These are phyloP conservation scores for Albizia julibrissin DNA, from an alignment of 306 rosid species.

Conservation along the genomic window DNA sequence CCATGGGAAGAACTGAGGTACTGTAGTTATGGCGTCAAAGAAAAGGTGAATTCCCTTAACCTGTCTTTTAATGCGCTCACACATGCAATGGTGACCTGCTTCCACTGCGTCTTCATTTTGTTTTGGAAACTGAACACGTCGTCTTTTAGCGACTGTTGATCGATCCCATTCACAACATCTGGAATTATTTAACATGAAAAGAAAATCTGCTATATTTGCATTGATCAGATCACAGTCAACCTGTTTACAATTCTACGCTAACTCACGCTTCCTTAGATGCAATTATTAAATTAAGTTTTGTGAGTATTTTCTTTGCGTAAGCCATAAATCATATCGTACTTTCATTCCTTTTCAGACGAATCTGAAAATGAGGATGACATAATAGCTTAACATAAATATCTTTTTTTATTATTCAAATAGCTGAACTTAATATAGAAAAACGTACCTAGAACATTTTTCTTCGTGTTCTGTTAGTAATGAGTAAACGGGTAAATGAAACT, in stretches of 20 bases:
- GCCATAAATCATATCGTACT: neutral
- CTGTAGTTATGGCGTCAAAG: constrained; percentile 31
- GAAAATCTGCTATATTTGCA: constrained; percentile 21
- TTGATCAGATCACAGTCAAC: neutral
- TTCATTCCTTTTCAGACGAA: neutral
- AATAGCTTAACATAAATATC: too few relatives aligned
- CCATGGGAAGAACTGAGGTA: constrained; percentile 37
- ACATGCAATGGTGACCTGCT: constrained; percentile 24
- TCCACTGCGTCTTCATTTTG: constrained; percentile 26
- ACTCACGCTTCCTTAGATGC: neutral
- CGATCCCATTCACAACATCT: neutral
- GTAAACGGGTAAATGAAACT: neutral
- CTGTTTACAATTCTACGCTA: neutral
- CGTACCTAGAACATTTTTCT: neutral
- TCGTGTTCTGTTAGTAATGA: neutral
- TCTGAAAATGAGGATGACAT: neutral
- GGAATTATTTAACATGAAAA: constrained; percentile 29
- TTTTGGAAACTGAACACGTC: constrained; percentile 27
- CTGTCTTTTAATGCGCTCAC: constrained; percentile 1
- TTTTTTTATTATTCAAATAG: too few relatives aligned
- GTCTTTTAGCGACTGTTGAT: constrained; percentile 20
- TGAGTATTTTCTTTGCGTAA: neutral
- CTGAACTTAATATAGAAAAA: neutral
- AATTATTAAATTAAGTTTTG: neutral
- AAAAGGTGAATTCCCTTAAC: constrained; percentile 26